These are phyloP conservation scores for Neofusicoccum sp. DNA, from an alignment of 2,329 filamentous ascomycete genomes.

Conservation along the genomic window DNA sequence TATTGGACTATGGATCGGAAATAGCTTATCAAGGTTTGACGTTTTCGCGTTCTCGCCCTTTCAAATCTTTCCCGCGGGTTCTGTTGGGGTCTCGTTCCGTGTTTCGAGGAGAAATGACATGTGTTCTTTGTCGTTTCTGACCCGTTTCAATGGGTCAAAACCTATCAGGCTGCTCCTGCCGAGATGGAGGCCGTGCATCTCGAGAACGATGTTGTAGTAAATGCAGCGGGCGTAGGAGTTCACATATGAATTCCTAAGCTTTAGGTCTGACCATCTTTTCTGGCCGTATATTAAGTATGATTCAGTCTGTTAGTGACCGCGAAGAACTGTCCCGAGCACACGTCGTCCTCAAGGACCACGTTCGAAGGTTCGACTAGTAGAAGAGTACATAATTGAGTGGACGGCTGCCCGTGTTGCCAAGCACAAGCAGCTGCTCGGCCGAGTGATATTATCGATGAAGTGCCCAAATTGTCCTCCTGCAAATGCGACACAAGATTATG, in stretches of 20 bases:
- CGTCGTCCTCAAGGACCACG: conserved; percentile 29
- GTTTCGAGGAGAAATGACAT: no score
- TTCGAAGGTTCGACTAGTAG: conserved; percentile 28
- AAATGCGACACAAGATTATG: conserved; percentile 35
- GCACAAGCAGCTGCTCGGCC: conserved; percentile 41
- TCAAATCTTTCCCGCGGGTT: no score
- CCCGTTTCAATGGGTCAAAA: conserved; percentile 5
- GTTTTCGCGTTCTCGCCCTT: no score
- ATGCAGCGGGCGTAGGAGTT: conserved; percentile 23
- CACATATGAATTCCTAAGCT: not conserved
- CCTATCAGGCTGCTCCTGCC: conserved; percentile 17
- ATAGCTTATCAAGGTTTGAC: conserved; percentile 50
- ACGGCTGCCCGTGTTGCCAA: conserved; percentile 38
- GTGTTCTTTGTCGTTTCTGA: no score
- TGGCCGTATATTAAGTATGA: not conserved
- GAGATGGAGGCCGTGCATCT: conserved; percentile 16
- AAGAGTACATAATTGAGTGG: conserved; percentile 38
- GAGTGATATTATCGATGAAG: conserved; percentile 36
- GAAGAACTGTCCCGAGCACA: conserved; percentile 37
- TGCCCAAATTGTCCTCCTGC: conserved; percentile 34
- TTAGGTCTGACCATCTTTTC: not conserved
- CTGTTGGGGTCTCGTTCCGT: no score
- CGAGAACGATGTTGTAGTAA: conserved; percentile 1
- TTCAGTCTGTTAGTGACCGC: conserved; percentile 26
- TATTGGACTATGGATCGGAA: conserved; percentile 40